Evolutionary conservation across 306 rosid genomes (phyloP).

Genomic region (Argentina anserina): DNA sequence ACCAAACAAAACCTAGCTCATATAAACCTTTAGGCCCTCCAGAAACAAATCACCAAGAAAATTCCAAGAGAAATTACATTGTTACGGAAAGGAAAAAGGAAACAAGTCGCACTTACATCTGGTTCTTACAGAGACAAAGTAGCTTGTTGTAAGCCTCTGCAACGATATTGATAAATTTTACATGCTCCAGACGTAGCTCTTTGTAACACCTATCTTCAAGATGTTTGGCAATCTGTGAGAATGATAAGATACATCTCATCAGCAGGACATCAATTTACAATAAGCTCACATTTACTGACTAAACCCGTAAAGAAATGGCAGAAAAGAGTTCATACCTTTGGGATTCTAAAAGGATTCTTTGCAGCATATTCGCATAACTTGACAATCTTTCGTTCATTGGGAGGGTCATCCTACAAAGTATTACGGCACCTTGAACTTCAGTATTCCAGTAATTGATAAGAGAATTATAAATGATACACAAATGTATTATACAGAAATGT

Average conservation of each 20-base stretch:
- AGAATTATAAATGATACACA: neutral
- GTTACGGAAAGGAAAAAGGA: neutral
- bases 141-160: conserved; percentile 71
- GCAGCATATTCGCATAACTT: conserved; percentile 96
- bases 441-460: conserved; percentile 11
- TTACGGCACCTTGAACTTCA: conserved; percentile 14
- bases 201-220: conserved; percentile 93
- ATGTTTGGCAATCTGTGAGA: conserved; percentile 73
- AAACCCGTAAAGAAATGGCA: neutral
- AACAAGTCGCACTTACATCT: conserved; percentile 69
- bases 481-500: neutral
- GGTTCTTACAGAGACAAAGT: conserved; percentile 80
- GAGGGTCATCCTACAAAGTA: conserved; percentile 64
- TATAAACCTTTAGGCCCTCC: neutral
- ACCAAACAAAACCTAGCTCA: neutral
- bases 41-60: neutral
- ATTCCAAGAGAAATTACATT: neutral
- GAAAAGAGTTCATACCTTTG: conserved; percentile 54
- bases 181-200: conserved; percentile 72
- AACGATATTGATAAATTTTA: conserved; percentile 58
- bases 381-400: conserved; percentile 77
- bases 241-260: conserved; percentile 23
- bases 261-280: conserved; percentile 10
- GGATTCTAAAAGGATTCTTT: conserved; percentile 83
- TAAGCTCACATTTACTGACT: neutral